Base-by-base conservation (phyloP, 2,329 filamentous ascomycete genomes). In the Curvularia verruculosa region DNA sequence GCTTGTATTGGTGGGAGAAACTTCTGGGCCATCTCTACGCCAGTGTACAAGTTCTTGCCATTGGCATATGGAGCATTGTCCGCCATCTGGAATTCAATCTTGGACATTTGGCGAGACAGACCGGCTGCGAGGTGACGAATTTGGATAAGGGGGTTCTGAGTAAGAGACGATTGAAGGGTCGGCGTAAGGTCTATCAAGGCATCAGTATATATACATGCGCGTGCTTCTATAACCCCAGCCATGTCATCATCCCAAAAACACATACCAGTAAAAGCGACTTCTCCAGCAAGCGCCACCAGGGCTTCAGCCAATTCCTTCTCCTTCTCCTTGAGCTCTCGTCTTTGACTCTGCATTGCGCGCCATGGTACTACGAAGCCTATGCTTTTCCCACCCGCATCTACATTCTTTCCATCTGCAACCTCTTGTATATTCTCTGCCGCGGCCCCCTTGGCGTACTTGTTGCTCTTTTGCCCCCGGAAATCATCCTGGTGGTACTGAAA, bases 281-380 rank as follows among this genome's bases (percentile, higher is more conserved):
- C 72, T 23, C 71, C 69, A n/a, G 67, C 67, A 26, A 74, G 60
- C 31, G 71, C 69, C 1, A 74, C 72, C 19, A 75, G 51, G 5
- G 70, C 71, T 58, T 75, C 72, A 10, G 72, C 72, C 26, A 74
- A 54, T 55, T 74, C 69, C 45, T 71, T 75, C 26, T 75, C 72
- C 48, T 68, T 73, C 50, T 72, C 69, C 5, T 61, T 59, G 56
- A 74, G 37, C 54, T 75, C 71, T 45, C 63, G 56, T 53, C 71
- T 64, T 52, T 74, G 71, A 12, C 69, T 66, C 56, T 74, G 71
- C 71, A 75, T 73, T 37, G 70, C 71, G 47, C 71, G 61, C 72
- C 71, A 75, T 61, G 72, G 71, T 31, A 75, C 71, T 13, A 74
- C 70, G 19, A 74, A 74, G 54, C 72, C 67, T 19, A 74, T 75